Conservation (phyloP, 108 stramenopile genomes). For the Nitzschia sp. region DNA sequence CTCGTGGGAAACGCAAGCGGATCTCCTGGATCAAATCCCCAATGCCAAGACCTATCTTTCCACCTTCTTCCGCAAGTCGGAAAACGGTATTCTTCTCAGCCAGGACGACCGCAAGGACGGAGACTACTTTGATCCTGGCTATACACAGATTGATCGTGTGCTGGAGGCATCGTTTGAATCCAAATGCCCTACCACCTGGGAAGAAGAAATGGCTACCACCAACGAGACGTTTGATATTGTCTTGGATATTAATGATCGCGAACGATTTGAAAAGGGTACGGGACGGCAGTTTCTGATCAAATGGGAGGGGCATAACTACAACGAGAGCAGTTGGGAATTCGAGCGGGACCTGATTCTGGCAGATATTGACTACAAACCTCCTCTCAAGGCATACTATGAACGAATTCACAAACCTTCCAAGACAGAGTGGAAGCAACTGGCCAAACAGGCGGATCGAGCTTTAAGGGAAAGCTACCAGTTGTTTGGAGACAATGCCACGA, state of each 20-base stretch:
- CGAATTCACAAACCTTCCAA: conserved; percentile 57
- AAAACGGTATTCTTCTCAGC: conserved; percentile 63
- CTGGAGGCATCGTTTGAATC: conserved; percentile 47
- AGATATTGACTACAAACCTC: conserved; percentile 69
- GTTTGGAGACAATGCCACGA: conserved; percentile 59
- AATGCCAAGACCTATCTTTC: conserved; percentile 63
- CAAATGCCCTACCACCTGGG: conserved; percentile 20
- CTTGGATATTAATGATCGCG: conserved; percentile 59
- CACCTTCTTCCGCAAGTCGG: conserved; percentile 76
- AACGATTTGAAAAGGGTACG: conserved; percentile 62
- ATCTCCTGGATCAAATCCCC: conserved; percentile 76
- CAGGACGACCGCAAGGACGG: conserved; percentile 89
- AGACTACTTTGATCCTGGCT: conserved; percentile 88
- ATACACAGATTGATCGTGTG: conserved; percentile 77
- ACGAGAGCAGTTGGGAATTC: conserved; percentile 73
- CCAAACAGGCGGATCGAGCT: conserved; percentile 42
- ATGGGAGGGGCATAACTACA: conserved; percentile 70
- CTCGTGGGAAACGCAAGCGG: conserved; percentile 85
- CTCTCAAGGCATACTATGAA: conserved; percentile 52
- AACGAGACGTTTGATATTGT: conserved; percentile 59
- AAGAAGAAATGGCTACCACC: conserved; percentile 26
- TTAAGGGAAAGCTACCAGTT: conserved; percentile 61
- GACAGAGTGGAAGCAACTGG: conserved; percentile 29
- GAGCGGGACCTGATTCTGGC: conserved; percentile 85
- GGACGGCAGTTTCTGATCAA: conserved; percentile 84